Conservation (phyloP, 352 stramenopile genomes). For the Phytophthora multivora region DNA sequence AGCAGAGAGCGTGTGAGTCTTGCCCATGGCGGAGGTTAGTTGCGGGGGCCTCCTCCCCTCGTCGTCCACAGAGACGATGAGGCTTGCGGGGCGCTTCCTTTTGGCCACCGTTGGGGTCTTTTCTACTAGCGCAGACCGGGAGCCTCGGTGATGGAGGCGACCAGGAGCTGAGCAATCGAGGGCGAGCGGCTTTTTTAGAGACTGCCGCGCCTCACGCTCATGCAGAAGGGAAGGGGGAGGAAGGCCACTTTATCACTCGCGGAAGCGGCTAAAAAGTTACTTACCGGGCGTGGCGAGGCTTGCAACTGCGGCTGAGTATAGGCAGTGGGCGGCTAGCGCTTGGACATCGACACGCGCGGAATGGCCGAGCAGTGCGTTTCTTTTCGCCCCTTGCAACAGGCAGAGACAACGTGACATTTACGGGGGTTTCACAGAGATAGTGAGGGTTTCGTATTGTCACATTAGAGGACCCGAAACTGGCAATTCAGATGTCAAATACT, state of each 20-base stretch:
- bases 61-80: conserved; percentile 4
- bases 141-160: background rate
- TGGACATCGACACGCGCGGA: conserved; percentile 29
- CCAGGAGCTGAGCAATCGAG: background rate
- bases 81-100: conserved; percentile 2
- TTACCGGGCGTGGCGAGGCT: conserved; percentile 15
- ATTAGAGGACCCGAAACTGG: background rate
- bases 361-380: conserved; percentile 17
- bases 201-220: conserved; percentile 1
- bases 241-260: conserved; percentile 2
- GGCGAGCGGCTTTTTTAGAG: conserved; percentile 7
- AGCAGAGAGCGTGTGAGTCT: conserved; percentile 33
- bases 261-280: conserved; percentile 22
- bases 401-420: background rate
- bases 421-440: background rate
- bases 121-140: background rate
- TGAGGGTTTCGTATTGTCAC: too few relatives aligned
- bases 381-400: conserved; percentile 11
- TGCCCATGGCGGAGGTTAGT: conserved; percentile 21
- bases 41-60: conserved; percentile 3
- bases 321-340: conserved; percentile 9
- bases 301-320: conserved; percentile 18
- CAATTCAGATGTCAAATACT: too few relatives aligned
- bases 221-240: conserved; percentile 1
- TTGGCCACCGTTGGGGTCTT: background rate